Base-by-base conservation (phyloP, 169 alveolate species). In the Amoebophrya sp. region DNA sequence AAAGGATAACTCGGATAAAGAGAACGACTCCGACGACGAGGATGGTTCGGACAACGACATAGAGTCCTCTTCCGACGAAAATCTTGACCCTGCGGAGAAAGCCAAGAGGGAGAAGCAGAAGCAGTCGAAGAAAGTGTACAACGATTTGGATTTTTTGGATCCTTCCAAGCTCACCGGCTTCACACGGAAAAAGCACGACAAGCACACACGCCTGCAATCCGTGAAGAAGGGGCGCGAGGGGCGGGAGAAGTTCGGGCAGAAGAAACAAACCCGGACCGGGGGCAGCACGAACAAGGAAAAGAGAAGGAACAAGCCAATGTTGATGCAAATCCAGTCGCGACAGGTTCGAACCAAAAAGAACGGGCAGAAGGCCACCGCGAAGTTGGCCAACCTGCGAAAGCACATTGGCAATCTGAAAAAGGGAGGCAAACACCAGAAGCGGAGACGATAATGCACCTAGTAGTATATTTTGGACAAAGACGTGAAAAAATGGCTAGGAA, bases 201-300 rank as follows among this genome's bases (percentile, higher is more conserved):
- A 66, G 83, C 83, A 66, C 83, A 66, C 83, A 1, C 12, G 83
- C 0, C 12, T 66, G 83, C 83, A 66, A 25, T 66, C 83, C 35
- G 83, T 66, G 83, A 7, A 12, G 83, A 66, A 66, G 83, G 83
- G 83, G 10, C 83, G 83, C 39, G 83, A 66, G 83, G 83, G 83
- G 7, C 83, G 83, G 38, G 83, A 66, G 35, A 66, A 66, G 83
- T 66, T 66, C 35, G 83, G 83, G 38, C 32, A 25, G 32, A 25
- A 25, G 35, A 66, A 66, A 25, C 0, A 3, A 12, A 25, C 32
- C 83, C 12, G 83, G 35, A 66, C 83, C 29, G 83, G 83, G 18
- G 83, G 83, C 83, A 12, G 35, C 35, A 66, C 83, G 83, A 66
- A 66, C 32, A 66, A 66, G 83, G 83, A 66, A 25, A 66, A 66